Evolutionary conservation across 345 rosid species (phyloP), one percentile per base, ranked within the genome.

Genomic region (Pugionium dolabratum): DNA sequence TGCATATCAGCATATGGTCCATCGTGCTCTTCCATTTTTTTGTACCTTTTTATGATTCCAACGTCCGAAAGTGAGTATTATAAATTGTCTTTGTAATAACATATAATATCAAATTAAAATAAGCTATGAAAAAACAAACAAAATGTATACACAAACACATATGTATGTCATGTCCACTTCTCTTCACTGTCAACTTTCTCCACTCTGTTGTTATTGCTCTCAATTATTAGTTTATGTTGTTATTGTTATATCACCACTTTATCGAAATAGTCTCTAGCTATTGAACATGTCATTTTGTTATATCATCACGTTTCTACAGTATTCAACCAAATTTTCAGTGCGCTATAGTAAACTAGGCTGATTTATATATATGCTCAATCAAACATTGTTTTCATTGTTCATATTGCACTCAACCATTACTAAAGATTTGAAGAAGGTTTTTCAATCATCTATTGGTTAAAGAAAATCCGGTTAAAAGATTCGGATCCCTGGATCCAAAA

Each of bases 291-390:
- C 41, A 11, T 30, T 41, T 6, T 4, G 30, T 4, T 32, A 8
- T 27, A 62, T 36, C 34, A 27, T 48, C 67, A 62, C 35, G 36
- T 10, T 62, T 61, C 48, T 27, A 29, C 36, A 28, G 9, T 46
- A 54, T 46, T 61, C 42, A 45, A 5, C 46, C 27, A 28, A 10
- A 18, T 51, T 64, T 33, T 29, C 8, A n/a, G 39, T 64, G 68
- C 28, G 27, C 1, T 39, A 33, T 36, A 49, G 28, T n/a, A 35
- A 35, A 3, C 32, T 41, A 50, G 18, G 18, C 18, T 18, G 18
- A 18, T 18, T 18, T 18, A 18, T 18, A 18, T 18, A 18, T 18
- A 18, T 18, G 18, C 18, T 18, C 18, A 18, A 18, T 18, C 18
- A 18, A 18, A 18, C 18, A 18, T 18, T 18, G 18, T 18, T 18